Base-by-base conservation (phyloP, 495 filamentous ascomycete genomes). In the Aspergillus egyptiacus region DNA sequence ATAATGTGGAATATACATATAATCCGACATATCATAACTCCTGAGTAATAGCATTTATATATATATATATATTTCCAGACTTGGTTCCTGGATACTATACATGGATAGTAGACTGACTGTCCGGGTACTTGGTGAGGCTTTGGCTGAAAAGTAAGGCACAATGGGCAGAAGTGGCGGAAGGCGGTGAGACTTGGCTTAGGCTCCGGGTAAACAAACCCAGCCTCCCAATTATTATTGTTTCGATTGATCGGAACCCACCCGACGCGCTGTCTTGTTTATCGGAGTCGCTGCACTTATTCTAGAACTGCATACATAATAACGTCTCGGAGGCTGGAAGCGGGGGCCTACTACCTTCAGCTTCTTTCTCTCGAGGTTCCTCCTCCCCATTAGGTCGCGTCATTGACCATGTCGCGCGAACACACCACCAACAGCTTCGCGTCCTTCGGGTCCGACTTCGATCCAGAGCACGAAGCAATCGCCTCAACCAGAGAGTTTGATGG, bases 401-500 rank as follows among this genome's bases (percentile, higher is more conserved):
- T 10, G 30, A 63, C 40, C 46, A 72, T 72, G 68, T 65, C 66
- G 59, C 62, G 59, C 49, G 60, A 66, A 43, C 49, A 55, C 35
- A 64, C 61, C 2, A 45, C 53, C 19, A 51, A 53, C 53, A 62
- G 57, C 47, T 61, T 58, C 57, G 53, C 59, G 55, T 67, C 67
- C 3, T 62, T 65, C 34, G 62, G 59, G 38, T 76, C 73, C 34
- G 69, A 74, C 56, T 76, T 78, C 44, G 73, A 78, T 37, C 72
- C 73, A 2, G 71, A 76, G 42, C 69, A 75, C 60, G 74, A 78
- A 60, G 73, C 73, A 11, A 54, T 77, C 27, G 68, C 69, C 23
- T 78, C 74, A 9, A 77, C 72, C 17, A 67, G 65, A 52, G 65
- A 75, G 47, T 52, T 76, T n/a, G 69, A 70, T 23, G 51, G 62